Evolutionary conservation across 768 basidiomycete genomes (phyloP).

Genomic region (Hortiboletus campestris): DNA sequence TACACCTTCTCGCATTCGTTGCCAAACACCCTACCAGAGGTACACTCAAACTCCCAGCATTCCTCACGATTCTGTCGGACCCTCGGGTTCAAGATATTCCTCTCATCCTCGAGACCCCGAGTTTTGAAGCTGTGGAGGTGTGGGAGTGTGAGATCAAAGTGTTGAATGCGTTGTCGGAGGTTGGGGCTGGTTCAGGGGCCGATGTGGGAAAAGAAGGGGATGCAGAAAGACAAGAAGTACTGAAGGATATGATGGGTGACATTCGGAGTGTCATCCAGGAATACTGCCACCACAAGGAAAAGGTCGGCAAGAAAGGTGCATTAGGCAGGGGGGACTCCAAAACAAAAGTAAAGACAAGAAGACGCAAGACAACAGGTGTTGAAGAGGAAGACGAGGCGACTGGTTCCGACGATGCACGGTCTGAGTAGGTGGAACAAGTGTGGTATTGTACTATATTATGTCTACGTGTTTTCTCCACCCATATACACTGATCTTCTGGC

Average conservation of each 20-base stretch:
- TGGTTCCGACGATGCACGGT: conserved; percentile 4
- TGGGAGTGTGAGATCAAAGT: conserved; percentile 75
- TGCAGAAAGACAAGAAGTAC: neutral
- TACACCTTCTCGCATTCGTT: neutral
- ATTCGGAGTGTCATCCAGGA: conserved; percentile 14
- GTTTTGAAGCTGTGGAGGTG: conserved; percentile 60
- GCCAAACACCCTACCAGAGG: conserved; percentile 45
- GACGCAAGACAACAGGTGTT: neutral
- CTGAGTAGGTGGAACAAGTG: neutral
- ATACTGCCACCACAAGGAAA: conserved; percentile 11
- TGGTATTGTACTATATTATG: neutral
- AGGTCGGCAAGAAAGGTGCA: neutral
- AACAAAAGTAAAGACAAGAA: conserved; percentile 1
- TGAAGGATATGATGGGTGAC: conserved; percentile 10
- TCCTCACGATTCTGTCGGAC: conserved; percentile 67
- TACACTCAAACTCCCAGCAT: conserved; percentile 58
- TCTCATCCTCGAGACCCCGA: conserved; percentile 80
- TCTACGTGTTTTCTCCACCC: neutral
- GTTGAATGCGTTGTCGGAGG: conserved; percentile 44
- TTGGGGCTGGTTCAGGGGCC: neutral
- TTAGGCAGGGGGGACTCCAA: neutral
- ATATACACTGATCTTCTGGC: neutral
- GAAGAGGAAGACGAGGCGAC: conserved; percentile 10
- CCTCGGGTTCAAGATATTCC: conserved; percentile 67
- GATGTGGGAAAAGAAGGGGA: neutral